phyloP scores from a whole-genome alignment of 2,329 filamentous ascomycete species.

The Alternaria solani region DNA sequence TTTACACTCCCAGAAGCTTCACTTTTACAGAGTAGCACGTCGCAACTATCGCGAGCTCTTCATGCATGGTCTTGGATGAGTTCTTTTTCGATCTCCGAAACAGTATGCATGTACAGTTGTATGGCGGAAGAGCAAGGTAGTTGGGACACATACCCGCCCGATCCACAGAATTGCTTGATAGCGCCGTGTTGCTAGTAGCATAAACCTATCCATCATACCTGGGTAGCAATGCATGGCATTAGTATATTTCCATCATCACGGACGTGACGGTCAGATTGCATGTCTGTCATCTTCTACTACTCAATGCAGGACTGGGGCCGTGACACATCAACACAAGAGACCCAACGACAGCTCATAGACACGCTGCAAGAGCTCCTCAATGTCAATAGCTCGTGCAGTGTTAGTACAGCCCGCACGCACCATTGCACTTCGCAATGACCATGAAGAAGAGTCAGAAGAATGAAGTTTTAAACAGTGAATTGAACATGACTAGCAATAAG shows the following conservation, averaged over 20 bases:
- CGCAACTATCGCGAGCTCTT: neutral
- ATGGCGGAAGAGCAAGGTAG: neutral
- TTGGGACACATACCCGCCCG: neutral
- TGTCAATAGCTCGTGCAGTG: neutral
- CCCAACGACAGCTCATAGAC: neutral
- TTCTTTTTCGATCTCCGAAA: neutral
- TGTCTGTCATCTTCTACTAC: neutral
- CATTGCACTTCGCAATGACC: neutral
- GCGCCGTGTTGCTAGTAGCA: neutral
- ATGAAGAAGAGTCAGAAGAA: slow-evolving; percentile 18
- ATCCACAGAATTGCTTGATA: neutral
- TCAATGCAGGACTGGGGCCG: neutral
- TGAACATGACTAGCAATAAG: slow-evolving; percentile 28
- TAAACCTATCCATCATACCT: neutral
- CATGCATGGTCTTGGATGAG: neutral
- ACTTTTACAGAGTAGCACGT: neutral
- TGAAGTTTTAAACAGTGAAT: slow-evolving; percentile 32
- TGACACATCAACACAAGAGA: neutral
- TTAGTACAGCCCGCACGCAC: neutral
- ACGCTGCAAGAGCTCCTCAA: neutral
- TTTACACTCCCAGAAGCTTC: neutral
- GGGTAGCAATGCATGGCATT: neutral
- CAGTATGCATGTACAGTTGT: neutral
- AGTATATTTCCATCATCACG: neutral
- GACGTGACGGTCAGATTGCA: neutral